A percentile compares a stretch with the other conserved stretches of the same genome.
Evolutionary conservation across 345 rosid species (phyloP).

Genomic region (Gynandropsis gynandra): DNA sequence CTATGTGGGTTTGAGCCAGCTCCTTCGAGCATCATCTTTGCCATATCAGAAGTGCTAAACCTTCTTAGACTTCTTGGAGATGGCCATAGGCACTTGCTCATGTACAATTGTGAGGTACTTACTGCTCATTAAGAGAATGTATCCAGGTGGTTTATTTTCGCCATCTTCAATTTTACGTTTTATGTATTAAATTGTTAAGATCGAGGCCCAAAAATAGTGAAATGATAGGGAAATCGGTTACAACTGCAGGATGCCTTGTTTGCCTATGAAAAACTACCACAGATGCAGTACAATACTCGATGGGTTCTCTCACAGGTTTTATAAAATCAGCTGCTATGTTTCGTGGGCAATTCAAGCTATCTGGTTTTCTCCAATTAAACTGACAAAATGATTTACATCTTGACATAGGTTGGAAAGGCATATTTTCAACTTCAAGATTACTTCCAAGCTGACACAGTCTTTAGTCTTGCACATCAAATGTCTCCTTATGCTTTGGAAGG

Average conservation of each 20-base stretch:
- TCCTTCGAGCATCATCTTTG: constrained; percentile 38
- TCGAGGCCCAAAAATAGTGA: not conserved
- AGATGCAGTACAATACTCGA: constrained; percentile 75
- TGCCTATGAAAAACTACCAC: constrained; percentile 53
- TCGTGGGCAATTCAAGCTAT: not conserved
- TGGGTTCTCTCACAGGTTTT: constrained; percentile 41
- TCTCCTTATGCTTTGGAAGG: constrained; percentile 53
- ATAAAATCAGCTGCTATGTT: constrained; percentile 1
- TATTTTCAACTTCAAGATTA: constrained; percentile 55
- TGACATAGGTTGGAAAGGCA: constrained; percentile 56
- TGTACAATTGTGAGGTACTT: constrained; percentile 75
- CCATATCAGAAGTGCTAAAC: constrained; percentile 54
- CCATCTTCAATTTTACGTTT: constrained; percentile 1
- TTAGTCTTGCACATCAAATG: constrained; percentile 44
- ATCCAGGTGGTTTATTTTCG: constrained; percentile 11
- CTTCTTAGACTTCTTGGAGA: constrained; percentile 74
- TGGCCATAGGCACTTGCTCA: constrained; percentile 66
- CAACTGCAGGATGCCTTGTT: constrained; percentile 68
- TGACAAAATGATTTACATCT: constrained; percentile 14
- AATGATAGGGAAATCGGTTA: constrained; percentile 11
- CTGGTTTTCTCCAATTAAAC: constrained; percentile 7
- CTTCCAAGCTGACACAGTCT: constrained; percentile 46
- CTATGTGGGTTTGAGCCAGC: constrained; percentile 27
- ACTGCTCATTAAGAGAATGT: constrained; percentile 17
- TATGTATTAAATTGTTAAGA: not conserved